Conservation (phyloP, 1,139 yeast genomes). For the Pichia norvegensis region DNA sequence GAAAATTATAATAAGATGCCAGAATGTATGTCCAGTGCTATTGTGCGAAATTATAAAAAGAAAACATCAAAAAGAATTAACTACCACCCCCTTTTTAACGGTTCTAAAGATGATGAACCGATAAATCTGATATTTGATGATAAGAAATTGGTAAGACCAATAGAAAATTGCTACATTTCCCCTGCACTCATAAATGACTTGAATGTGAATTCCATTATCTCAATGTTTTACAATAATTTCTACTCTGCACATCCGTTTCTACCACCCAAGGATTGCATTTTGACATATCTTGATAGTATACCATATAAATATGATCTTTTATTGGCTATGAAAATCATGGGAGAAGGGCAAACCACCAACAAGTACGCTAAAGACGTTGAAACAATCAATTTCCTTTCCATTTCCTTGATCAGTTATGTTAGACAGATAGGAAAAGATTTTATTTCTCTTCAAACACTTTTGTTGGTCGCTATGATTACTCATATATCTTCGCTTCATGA, state of each 20-base stretch:
- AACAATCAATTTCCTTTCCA: slow-evolving; percentile 32
- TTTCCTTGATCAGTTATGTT: slow-evolving; percentile 31
- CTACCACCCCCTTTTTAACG: slow-evolving; percentile 26
- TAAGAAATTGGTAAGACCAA: slow-evolving; percentile 10
- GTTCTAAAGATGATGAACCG: slow-evolving; percentile 22
- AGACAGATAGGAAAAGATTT: slow-evolving; percentile 35
- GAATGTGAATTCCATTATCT: slow-evolving; percentile 26
- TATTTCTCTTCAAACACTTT: slow-evolving; percentile 35
- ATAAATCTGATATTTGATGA: slow-evolving; percentile 22
- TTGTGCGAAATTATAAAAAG: slow-evolving; percentile 1
- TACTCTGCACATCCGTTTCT: slow-evolving; percentile 40
- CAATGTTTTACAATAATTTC: slow-evolving; percentile 33
- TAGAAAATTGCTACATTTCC: slow-evolving; percentile 24
- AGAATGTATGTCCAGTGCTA: slow-evolving; percentile 16
- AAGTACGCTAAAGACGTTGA: slow-evolving; percentile 31
- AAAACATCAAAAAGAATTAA: slow-evolving; percentile 13
- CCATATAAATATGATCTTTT: slow-evolving; percentile 35
- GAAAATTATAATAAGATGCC: slow-evolving; percentile 23
- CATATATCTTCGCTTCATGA: slow-evolving; percentile 44
- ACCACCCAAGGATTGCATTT: slow-evolving; percentile 33
- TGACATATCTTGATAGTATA: slow-evolving; percentile 27
- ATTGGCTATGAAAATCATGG: slow-evolving; percentile 38
- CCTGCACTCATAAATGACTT: slow-evolving; percentile 24
- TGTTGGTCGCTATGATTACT: slow-evolving; percentile 34
- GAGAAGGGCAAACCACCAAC: slow-evolving; percentile 36